Conservation (phyloP, 75 land plant genomes). For the Cunninghamia lanceolata region DNA sequence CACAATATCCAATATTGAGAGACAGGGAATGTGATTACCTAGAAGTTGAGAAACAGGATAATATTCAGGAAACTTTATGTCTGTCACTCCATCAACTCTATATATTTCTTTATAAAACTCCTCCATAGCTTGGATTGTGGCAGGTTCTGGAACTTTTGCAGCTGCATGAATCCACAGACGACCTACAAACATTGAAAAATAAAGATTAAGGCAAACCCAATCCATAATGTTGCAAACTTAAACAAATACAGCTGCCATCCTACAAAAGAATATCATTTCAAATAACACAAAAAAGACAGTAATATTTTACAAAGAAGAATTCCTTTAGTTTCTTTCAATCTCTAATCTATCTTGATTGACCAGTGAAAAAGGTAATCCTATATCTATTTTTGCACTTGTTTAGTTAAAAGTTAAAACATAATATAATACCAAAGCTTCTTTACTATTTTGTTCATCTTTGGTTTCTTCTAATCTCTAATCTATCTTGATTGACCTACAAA, state of each 20-base stretch:
- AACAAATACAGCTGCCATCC: not conserved
- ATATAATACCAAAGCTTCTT: not conserved
- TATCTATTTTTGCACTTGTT: not conserved
- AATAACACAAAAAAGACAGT: not conserved
- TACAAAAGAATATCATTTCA: not conserved
- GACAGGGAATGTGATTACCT: slow-evolving; percentile 28
- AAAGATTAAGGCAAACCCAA: not conserved
- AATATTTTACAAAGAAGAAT: not conserved
- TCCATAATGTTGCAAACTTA: not conserved
- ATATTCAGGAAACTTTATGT: slow-evolving; percentile 79
- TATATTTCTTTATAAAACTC: slow-evolving; percentile 84
- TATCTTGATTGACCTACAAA: not conserved
- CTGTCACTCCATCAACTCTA: slow-evolving; percentile 71
- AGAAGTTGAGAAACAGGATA: slow-evolving; percentile 84
- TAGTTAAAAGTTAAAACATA: not conserved
- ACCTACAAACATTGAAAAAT: slow-evolving; percentile 30
- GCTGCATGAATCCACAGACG: slow-evolving; percentile 98
- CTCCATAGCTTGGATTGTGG: slow-evolving; percentile 89
- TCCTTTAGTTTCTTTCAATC: not conserved
- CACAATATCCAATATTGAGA: not conserved
- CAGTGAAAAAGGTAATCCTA: not conserved
- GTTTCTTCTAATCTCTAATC: too few species aligned
- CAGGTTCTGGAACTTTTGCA: slow-evolving; percentile 78
- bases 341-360: not conserved
- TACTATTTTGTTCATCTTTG: not conserved